Evolutionary conservation across 192 early-diverging fungal species (phyloP).

Genomic region (Lunasporangiospora selenospora): DNA sequence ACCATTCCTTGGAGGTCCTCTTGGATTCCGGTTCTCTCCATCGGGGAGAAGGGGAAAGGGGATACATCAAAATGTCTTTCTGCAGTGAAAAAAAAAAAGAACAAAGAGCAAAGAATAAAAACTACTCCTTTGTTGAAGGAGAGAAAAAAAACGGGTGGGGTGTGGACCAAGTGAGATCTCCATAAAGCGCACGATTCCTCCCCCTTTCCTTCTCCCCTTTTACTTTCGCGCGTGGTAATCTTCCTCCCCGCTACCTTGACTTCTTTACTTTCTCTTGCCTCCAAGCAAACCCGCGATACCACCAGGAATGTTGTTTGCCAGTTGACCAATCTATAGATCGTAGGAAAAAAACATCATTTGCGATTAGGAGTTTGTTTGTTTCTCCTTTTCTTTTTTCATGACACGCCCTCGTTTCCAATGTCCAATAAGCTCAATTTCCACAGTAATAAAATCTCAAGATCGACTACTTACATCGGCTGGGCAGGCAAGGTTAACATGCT

Average conservation of each 20-base stretch:
- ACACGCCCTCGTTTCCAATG: not conserved
- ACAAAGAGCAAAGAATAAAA: not conserved
- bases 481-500: constrained; percentile 48
- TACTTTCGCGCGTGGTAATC: too few relatives aligned
- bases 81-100: not conserved
- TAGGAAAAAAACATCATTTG: not conserved
- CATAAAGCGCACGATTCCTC: too few relatives aligned
- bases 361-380: not conserved
- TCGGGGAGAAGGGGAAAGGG: too few relatives aligned
- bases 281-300: not conserved
- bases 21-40: too few relatives aligned
- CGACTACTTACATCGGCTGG: constrained; percentile 36
- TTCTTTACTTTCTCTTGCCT: not conserved
- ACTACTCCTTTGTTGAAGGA: too few relatives aligned
- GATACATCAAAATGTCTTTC: too few relatives aligned
- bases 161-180: too few relatives aligned
- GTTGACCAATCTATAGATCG: not conserved
- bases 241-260: too few relatives aligned
- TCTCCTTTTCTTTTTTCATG: not conserved
- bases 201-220: too few relatives aligned
- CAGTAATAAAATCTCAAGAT: not conserved
- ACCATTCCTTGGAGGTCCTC: too few relatives aligned
- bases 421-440: too few relatives aligned
- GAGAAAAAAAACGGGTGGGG: too few relatives aligned
- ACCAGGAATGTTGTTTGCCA: constrained; percentile 2